Percentiles rank a stretch among this genome's conserved stretches.
These are phyloP conservation scores for Cercospora berteroae DNA, from an alignment of 2,329 filamentous ascomycete genomes.

Conservation along the genomic window DNA sequence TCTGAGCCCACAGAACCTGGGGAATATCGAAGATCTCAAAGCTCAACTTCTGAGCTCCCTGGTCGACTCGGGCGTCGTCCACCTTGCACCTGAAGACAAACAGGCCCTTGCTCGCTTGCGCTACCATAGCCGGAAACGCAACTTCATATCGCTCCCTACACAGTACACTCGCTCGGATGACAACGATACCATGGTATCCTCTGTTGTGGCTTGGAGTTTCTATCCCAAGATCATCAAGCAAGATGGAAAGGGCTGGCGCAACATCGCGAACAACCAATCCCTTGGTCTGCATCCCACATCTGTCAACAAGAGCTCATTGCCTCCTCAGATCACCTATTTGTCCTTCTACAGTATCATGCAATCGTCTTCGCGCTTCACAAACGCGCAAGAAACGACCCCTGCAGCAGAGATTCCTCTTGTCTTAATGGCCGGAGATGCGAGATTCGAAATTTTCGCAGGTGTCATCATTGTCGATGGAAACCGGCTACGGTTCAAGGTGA, in stretches of 20 bases:
- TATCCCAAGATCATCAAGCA: slow-evolving; percentile 88
- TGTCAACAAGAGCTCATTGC: slow-evolving; percentile 68
- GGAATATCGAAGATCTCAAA: slow-evolving; percentile 94
- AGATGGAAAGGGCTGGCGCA: slow-evolving; percentile 84
- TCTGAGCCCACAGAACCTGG: slow-evolving; percentile 80
- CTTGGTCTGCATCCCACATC: slow-evolving; percentile 85
- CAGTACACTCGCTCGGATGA: slow-evolving; percentile 72
- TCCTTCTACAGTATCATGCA: slow-evolving; percentile 99
- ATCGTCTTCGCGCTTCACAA: slow-evolving; percentile 75
- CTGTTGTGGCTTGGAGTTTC: slow-evolving; percentile 89
- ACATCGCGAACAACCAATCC: slow-evolving; percentile 87
- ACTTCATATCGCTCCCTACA: slow-evolving; percentile 80
- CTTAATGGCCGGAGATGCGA: slow-evolving; percentile 82
- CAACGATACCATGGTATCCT: slow-evolving; percentile 74
- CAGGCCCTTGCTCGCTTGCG: slow-evolving; percentile 66
- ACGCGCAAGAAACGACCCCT: slow-evolving; percentile 75
- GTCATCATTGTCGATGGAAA: slow-evolving; percentile 86
- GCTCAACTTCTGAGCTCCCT: slow-evolving; percentile 83
- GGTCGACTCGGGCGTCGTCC: slow-evolving; percentile 79
- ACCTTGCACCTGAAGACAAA: slow-evolving; percentile 70
- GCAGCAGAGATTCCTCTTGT: slow-evolving; percentile 74
- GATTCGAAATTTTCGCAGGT: slow-evolving; percentile 86
- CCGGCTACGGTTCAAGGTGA: slow-evolving; percentile 74
- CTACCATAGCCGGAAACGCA: slow-evolving; percentile 61
- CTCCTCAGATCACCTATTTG: slow-evolving; percentile 65